Evolutionary conservation across 179 eudicot genomes (phyloP).

Genomic region (Camellia oleifera): DNA sequence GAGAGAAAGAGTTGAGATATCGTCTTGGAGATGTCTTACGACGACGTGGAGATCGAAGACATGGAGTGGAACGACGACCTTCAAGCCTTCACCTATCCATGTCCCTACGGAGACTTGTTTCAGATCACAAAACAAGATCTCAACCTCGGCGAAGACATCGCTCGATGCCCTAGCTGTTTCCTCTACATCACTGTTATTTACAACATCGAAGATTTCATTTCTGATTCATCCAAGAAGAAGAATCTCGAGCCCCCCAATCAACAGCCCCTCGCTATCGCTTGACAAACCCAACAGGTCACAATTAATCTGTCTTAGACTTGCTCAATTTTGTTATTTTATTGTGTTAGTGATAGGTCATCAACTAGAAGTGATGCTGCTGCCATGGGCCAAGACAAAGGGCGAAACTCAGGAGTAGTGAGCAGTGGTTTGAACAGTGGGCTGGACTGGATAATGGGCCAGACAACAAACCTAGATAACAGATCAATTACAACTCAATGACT

Average conservation of each 20-base stretch:
- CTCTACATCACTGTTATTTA: constrained; percentile 82
- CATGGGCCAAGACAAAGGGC: too few species aligned
- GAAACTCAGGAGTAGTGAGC: too few species aligned
- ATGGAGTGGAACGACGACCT: constrained; percentile 95
- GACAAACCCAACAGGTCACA: constrained; percentile 12
- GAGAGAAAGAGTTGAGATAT: too few species aligned
- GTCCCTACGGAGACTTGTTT: constrained; percentile 89
- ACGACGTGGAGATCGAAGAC: constrained; percentile 91
- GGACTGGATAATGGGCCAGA: too few species aligned
- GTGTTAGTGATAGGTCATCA: too few species aligned
- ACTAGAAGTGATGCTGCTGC: too few species aligned
- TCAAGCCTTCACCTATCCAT: constrained; percentile 73
- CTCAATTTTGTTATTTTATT: neutral
- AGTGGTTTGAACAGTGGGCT: too few species aligned
- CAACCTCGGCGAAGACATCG: constrained; percentile 85
- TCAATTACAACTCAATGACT: too few species aligned
- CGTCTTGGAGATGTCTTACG: constrained; percentile 49
- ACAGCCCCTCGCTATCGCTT: constrained; percentile 60
- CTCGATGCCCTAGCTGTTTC: constrained; percentile 92
- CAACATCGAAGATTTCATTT: constrained; percentile 71
- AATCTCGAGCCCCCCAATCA: constrained; percentile 45
- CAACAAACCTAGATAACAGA: too few species aligned
- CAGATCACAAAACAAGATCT: constrained; percentile 82
- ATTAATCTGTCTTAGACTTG: neutral
- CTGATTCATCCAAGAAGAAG: constrained; percentile 23